phyloP scores from a whole-genome alignment of 306 rosid species.

The Quercus cerris region DNA sequence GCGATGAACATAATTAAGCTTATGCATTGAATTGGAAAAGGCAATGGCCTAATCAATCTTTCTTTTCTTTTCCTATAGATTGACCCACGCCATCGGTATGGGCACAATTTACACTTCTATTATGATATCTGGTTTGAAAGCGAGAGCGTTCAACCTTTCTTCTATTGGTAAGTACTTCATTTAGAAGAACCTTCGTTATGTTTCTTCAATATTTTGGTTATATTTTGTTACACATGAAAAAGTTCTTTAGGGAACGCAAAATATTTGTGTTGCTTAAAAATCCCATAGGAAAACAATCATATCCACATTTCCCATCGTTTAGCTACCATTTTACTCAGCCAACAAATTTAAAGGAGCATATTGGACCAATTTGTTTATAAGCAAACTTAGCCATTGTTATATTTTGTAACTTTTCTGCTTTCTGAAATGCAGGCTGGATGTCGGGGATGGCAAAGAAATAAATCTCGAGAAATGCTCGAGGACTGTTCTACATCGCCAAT shows the following conservation, averaged over 20 bases:
- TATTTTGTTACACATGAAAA: background rate
- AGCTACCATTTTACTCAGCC: background rate
- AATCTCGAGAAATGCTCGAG: constrained; percentile 67
- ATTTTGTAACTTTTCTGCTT: constrained; percentile 5
- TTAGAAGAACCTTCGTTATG: background rate
- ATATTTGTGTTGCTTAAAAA: background rate
- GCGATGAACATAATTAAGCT: too few relatives aligned
- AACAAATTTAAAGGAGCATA: background rate
- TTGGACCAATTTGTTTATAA: background rate
- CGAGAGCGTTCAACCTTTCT: constrained; percentile 85
- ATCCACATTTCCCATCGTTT: background rate
- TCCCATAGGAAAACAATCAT: too few relatives aligned
- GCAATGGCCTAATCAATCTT: background rate
- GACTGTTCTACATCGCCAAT: constrained; percentile 62
- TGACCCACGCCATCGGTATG: constrained; percentile 95
- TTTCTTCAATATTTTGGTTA: background rate
- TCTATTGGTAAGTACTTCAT: constrained; percentile 63
- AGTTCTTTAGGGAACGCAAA: background rate
- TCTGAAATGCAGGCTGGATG: constrained; percentile 62
- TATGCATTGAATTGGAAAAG: background rate
- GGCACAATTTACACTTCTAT: constrained; percentile 84
- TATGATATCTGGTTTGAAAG: constrained; percentile 80
- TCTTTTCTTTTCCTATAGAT: constrained; percentile 43
- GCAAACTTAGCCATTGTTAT: background rate
- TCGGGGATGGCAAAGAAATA: constrained; percentile 83